Evolutionary conservation across 1,284 basidiomycete species (phyloP).

Genomic region (Cutaneotrichosporon sp.): DNA sequence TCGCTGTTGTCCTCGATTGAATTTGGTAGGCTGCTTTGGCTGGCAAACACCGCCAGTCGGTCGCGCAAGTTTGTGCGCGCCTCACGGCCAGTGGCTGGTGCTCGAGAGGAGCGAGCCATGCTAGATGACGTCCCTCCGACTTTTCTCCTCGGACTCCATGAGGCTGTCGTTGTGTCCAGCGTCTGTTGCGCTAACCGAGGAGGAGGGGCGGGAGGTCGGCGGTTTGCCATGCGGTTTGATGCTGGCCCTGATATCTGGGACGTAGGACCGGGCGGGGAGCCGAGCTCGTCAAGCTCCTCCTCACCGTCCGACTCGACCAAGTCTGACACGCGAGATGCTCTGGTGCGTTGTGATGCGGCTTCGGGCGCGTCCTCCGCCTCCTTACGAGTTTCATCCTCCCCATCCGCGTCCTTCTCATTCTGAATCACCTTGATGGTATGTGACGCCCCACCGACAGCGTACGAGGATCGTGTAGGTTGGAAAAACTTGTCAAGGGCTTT

Average conservation of each 20-base stretch:
- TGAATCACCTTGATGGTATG: conserved; percentile 32
- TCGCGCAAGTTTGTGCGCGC: conserved; percentile 55
- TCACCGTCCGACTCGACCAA: conserved; percentile 18
- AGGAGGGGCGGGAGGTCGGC: conserved; percentile 5
- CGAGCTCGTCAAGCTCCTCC: conserved; percentile 7
- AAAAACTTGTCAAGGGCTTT: conserved; percentile 64
- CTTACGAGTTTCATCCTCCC: conserved; percentile 16
- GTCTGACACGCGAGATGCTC: neutral
- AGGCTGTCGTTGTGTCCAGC: conserved; percentile 31
- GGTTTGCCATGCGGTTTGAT: neutral
- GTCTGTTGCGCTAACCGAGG: conserved; percentile 20
- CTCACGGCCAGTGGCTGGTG: conserved; percentile 23
- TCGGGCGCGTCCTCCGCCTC: conserved; percentile 12
- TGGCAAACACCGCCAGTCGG: conserved; percentile 60
- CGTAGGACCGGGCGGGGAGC: neutral
- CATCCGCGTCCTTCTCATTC: conserved; percentile 19
- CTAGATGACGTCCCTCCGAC: conserved; percentile 15
- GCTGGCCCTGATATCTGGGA: neutral
- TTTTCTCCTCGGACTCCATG: conserved; percentile 31
- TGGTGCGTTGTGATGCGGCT: conserved; percentile 1
- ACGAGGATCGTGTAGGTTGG: conserved; percentile 68
- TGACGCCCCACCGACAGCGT: conserved; percentile 57
- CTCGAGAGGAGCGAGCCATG: conserved; percentile 3
- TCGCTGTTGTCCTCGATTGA: neutral
- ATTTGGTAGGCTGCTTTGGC: conserved; percentile 28